phyloP scores from a whole-genome alignment of 495 filamentous ascomycete genomes.

The Cairneyella variabilis region DNA sequence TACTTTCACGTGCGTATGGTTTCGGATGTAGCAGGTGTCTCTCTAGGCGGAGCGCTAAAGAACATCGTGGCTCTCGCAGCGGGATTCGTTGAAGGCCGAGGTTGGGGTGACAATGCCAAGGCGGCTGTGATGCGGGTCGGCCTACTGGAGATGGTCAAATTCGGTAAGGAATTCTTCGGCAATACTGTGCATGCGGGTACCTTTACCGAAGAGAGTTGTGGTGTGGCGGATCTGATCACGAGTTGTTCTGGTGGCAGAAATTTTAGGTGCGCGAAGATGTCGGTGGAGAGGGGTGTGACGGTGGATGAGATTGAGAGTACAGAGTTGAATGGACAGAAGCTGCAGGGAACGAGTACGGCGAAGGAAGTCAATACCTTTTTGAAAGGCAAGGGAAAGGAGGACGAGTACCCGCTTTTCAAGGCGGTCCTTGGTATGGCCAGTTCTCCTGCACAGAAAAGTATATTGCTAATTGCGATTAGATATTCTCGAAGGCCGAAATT shows the following conservation, averaged over 20 bases:
- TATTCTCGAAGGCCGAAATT: conserved; percentile 55
- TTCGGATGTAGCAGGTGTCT: conserved; percentile 90
- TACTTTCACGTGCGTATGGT: conserved; percentile 97
- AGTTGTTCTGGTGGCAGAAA: conserved; percentile 89
- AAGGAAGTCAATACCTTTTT: conserved; percentile 87
- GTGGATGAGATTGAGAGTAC: conserved; percentile 84
- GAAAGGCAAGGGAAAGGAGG: conserved; percentile 68
- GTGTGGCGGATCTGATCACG: conserved; percentile 95
- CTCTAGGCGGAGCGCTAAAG: conserved; percentile 92
- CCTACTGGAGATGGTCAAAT: conserved; percentile 90
- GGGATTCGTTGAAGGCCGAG: conserved; percentile 90
- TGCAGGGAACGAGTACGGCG: conserved; percentile 91
- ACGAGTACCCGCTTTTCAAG: conserved; percentile 88
- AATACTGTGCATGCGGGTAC: conserved; percentile 73
- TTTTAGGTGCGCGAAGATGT: conserved; percentile 88
- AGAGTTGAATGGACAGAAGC: conserved; percentile 94
- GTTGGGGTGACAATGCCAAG: conserved; percentile 98
- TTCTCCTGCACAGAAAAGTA: neutral
- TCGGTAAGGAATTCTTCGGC: conserved; percentile 88
- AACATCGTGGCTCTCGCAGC: conserved; percentile 95
- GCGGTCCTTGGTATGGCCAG: conserved; percentile 63
- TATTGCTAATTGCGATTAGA: conserved; percentile 23
- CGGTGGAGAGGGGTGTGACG: conserved; percentile 69
- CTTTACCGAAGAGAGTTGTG: conserved; percentile 94
- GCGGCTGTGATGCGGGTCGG: conserved; percentile 95